Base-by-base conservation (phyloP, 345 rosid species). In the Capsella bursapastoris region DNA sequence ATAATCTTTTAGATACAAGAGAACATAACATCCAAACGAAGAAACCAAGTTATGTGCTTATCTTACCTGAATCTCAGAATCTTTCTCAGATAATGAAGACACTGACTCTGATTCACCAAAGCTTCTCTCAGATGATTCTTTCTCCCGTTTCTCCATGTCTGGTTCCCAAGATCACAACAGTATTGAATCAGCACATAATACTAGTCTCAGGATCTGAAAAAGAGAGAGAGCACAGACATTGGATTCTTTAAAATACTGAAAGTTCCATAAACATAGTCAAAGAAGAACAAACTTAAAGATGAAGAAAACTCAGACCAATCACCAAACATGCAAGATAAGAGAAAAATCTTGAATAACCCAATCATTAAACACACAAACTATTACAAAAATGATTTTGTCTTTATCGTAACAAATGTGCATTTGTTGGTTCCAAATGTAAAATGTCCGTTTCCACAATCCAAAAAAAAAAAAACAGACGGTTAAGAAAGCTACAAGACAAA, bases 111-210 rank as follows among this genome's bases (percentile, higher is more conserved):
- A 88, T 63, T 93, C 89, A 2, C 91, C 88, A 7, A 84, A 82
- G 84, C 92, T 88, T 78, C 81, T 88, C 80, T 91, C 95, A 31
- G 91, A 88, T 57, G 90, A 75, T 61, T 78, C 89, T 82, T 80
- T 87, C 88, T 88, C 88, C 83, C 90, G 85, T 82, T 90, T 89
- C 73, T 93, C 97, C 98, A 93, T 90, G 27, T 32, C 7, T 18
- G 8, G 13, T 32, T 57, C n/a, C 40, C 41, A 57, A 57, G 25
- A 59, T 22, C 31, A 57, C 64, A 34, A 37, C 2, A 50, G 9
- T 28, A 38, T 29, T 72, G 50, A 74, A 66, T 68, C 70, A 82
- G 68, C 79, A 64, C 82, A 78, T 82, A 74, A 76, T 70, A 64
- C 37, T 6, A 6, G 15, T 35, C 45, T 43, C 73, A 73, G 84